phyloP scores from a whole-genome alignment of 352 stramenopile species.

The Globisporangium recalcitrans region DNA sequence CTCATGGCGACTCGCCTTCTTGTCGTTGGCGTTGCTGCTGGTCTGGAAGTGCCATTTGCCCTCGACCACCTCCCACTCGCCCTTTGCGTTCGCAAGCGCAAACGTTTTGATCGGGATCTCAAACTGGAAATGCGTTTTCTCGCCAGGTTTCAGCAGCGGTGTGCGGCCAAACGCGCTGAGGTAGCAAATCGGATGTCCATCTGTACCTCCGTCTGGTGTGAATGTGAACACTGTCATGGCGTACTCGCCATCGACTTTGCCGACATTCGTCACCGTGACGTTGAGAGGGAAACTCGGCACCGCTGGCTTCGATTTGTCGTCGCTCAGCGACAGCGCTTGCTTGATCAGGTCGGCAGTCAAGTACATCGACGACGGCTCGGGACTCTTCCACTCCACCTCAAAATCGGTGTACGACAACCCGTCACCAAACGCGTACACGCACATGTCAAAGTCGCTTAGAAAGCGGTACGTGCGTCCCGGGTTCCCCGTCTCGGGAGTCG shows the following conservation, averaged over 20 bases:
- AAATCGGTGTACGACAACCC: slow-evolving; percentile 83
- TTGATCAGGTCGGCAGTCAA: slow-evolving; percentile 15
- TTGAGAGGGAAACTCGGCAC: slow-evolving; percentile 12
- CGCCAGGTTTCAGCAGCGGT: slow-evolving; percentile 21
- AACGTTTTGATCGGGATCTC: slow-evolving; percentile 35
- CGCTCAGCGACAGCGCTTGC: slow-evolving; percentile 9
- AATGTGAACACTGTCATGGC: slow-evolving; percentile 35
- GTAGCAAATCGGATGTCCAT: slow-evolving; percentile 38
- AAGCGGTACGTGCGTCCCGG: slow-evolving; percentile 86
- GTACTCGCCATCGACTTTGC: slow-evolving; percentile 33
- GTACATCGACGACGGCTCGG: slow-evolving; percentile 9
- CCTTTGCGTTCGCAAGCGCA: slow-evolving; percentile 29
- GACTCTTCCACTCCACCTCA: slow-evolving; percentile 28
- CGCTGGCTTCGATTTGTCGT: slow-evolving; percentile 13
- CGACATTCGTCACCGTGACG: slow-evolving; percentile 44
- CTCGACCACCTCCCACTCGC: slow-evolving; percentile 27
- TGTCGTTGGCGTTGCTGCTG: slow-evolving; percentile 1
- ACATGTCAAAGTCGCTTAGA: slow-evolving; percentile 35
- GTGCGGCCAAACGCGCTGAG: slow-evolving; percentile 55
- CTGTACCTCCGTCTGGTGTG: slow-evolving; percentile 23
- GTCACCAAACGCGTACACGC: slow-evolving; percentile 71
- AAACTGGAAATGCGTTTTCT: slow-evolving; percentile 27
- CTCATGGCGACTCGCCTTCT: slow-evolving; percentile 20
- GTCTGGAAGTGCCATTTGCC: slow-evolving; percentile 42
- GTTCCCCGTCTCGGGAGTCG: slow-evolving; percentile 42